These are phyloP conservation scores for Entomortierella beljakovae DNA, from an alignment of 192 early-diverging fungal genomes.

Conservation along the genomic window DNA sequence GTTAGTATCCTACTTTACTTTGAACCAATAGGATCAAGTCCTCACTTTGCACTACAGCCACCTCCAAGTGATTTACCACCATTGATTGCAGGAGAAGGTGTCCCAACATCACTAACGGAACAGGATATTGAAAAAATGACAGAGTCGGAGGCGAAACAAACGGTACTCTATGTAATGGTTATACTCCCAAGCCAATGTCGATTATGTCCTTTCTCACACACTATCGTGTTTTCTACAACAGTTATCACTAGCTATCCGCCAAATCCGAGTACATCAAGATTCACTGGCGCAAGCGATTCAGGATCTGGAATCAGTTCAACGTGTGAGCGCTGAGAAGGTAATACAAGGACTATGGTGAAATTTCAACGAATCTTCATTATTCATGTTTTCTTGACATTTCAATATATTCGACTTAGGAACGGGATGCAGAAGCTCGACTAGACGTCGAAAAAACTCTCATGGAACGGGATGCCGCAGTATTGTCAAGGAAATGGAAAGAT, in stretches of 20 bases:
- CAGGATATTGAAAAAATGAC: slow-evolving; percentile 24
- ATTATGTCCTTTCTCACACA: background rate
- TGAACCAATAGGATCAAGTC: background rate
- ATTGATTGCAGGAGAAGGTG: slow-evolving; percentile 1
- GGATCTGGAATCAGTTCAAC: slow-evolving; percentile 32
- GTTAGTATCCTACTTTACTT: too few relatives aligned
- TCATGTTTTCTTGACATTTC: background rate
- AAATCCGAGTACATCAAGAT: slow-evolving; percentile 26
- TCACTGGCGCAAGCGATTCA: slow-evolving; percentile 4
- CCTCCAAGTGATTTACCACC: slow-evolving; percentile 31
- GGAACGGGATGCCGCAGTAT: slow-evolving; percentile 20
- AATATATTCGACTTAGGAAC: slow-evolving; percentile 10
- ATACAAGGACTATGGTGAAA: background rate
- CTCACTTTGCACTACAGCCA: slow-evolving; percentile 25
- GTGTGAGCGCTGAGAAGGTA: slow-evolving; percentile 26
- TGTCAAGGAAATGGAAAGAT: slow-evolving; percentile 37
- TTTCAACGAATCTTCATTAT: too few relatives aligned
- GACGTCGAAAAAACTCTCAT: slow-evolving; percentile 27
- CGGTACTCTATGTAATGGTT: slow-evolving; percentile 3
- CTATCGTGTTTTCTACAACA: background rate
- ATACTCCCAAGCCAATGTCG: background rate
- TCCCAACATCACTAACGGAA: slow-evolving; percentile 15
- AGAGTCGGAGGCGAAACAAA: slow-evolving; percentile 23
- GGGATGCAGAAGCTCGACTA: slow-evolving; percentile 34
- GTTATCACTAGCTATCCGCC: slow-evolving; percentile 31